Evolutionary conservation across 257 asterid species (phyloP).

Genomic region (Penstemon barbatus): DNA sequence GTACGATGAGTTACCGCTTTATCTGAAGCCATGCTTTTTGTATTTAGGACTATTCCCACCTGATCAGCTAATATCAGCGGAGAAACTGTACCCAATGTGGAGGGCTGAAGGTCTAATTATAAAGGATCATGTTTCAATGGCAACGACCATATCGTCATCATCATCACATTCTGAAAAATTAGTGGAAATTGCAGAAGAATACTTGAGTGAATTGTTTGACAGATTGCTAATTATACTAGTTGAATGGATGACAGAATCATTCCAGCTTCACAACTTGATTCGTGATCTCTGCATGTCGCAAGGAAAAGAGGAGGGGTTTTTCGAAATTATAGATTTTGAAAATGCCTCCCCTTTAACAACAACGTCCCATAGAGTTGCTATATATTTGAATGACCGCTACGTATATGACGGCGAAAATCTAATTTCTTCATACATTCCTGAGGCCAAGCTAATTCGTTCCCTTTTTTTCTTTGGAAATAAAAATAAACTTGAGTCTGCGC

Average conservation of each 20-base stretch:
- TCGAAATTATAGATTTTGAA: neutral
- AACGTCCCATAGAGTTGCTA: slow-evolving; percentile 7
- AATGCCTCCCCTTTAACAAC: too few species aligned
- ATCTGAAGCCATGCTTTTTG: slow-evolving; percentile 33
- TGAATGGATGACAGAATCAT: neutral
- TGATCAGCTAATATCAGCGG: slow-evolving; percentile 16
- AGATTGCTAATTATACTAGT: neutral
- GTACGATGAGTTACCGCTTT: slow-evolving; percentile 21
- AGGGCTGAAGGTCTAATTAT: slow-evolving; percentile 29
- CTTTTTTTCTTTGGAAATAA: slow-evolving; percentile 22
- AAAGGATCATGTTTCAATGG: too few species aligned
- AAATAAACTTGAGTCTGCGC: neutral
- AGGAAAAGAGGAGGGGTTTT: slow-evolving; percentile 18
- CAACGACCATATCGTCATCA: too few species aligned
- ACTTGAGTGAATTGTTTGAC: slow-evolving; percentile 4
- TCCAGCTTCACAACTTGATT: slow-evolving; percentile 19
- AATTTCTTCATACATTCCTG: neutral
- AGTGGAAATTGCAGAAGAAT: neutral
- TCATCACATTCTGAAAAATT: too few species aligned
- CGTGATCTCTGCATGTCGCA: slow-evolving; percentile 14
- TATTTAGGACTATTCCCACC: slow-evolving; percentile 34
- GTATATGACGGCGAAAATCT: neutral
- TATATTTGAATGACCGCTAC: slow-evolving; percentile 1
- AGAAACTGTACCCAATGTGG: slow-evolving; percentile 27
- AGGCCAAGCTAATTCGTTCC: neutral